Evolutionary conservation across 768 basidiomycete genomes (phyloP).

Genomic region (Trametes punicea): DNA sequence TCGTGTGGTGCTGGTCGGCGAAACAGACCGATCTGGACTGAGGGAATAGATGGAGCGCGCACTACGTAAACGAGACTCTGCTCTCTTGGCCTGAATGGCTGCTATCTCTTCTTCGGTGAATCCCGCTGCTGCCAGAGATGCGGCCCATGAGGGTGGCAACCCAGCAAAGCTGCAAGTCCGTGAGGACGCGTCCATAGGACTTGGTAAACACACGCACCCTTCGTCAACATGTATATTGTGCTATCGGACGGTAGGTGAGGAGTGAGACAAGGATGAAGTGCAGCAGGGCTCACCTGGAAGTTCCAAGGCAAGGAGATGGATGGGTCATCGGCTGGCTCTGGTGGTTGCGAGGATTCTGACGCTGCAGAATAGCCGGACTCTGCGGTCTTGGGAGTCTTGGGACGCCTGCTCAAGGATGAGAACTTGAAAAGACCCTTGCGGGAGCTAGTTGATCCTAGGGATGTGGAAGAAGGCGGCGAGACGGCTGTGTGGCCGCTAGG

Average conservation of each 20-base stretch:
- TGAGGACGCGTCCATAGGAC: background rate
- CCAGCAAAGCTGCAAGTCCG: conserved; percentile 47
- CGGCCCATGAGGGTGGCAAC: conserved; percentile 72
- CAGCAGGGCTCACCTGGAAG: conserved; percentile 52
- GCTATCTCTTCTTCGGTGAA: conserved; percentile 70
- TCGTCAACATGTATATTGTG: conserved; percentile 81
- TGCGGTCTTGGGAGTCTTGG: conserved; percentile 33
- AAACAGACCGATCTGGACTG: conserved; percentile 6
- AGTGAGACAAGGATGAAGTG: background rate
- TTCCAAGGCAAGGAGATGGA: conserved; percentile 71
- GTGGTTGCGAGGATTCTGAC: conserved; percentile 17
- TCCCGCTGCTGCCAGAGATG: conserved; percentile 56
- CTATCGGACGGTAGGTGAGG: conserved; percentile 32
- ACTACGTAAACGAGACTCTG: conserved; percentile 19
- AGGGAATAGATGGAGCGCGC: conserved; percentile 23
- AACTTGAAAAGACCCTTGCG: conserved; percentile 38
- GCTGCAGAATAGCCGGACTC: conserved; percentile 14
- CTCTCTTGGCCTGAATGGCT: conserved; percentile 46
- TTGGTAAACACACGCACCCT: conserved; percentile 42
- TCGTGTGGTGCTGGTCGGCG: conserved; percentile 13
- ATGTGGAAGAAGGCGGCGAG: conserved; percentile 22
- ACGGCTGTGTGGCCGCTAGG: conserved; percentile 19
- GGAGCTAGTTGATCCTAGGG: conserved; percentile 24
- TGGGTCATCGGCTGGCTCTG: conserved; percentile 46
- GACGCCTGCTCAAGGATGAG: conserved; percentile 32